These are phyloP conservation scores for Vigna reflexopilosa DNA, from an alignment of 306 rosid species.

Conservation along the genomic window DNA sequence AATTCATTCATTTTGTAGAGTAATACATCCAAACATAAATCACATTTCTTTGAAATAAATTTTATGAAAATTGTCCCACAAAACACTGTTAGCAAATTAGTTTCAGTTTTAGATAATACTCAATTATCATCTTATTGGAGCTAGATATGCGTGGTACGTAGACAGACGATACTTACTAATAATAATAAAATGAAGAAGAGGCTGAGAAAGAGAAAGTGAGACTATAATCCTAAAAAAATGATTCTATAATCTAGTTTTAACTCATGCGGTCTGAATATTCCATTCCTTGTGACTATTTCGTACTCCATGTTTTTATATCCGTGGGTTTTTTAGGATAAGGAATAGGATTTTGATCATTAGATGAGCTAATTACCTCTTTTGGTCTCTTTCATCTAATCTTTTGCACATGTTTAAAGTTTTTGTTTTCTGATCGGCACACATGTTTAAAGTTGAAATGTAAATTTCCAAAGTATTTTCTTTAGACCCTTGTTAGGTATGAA, in stretches of 20 bases:
- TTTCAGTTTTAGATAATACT: not conserved
- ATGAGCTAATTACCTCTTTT: constrained; percentile 5
- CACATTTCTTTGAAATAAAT: not conserved
- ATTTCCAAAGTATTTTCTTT: constrained; percentile 15
- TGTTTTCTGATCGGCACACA: not conserved
- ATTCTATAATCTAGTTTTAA: too few relatives aligned
- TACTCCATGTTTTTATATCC: not conserved
- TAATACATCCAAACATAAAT: not conserved
- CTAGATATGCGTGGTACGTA: not conserved
- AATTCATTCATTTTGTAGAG: not conserved
- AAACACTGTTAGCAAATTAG: not conserved
- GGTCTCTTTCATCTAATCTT: not conserved
- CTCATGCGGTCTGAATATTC: not conserved
- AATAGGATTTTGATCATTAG: constrained; percentile 9
- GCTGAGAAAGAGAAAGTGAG: not conserved
- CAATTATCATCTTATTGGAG: too few relatives aligned
- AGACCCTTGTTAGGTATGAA: constrained; percentile 35
- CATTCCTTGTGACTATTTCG: constrained; percentile 7
- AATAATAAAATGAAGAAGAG: not conserved
- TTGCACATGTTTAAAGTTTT: not conserved
- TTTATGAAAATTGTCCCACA: not conserved
- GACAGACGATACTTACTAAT: not conserved
- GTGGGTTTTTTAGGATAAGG: not conserved
- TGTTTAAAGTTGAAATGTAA: constrained; percentile 9
- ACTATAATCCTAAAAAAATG: not conserved